Evolutionary conservation across 2,329 filamentous ascomycete genomes (phyloP).

Genomic region (Cercospora canescens): DNA sequence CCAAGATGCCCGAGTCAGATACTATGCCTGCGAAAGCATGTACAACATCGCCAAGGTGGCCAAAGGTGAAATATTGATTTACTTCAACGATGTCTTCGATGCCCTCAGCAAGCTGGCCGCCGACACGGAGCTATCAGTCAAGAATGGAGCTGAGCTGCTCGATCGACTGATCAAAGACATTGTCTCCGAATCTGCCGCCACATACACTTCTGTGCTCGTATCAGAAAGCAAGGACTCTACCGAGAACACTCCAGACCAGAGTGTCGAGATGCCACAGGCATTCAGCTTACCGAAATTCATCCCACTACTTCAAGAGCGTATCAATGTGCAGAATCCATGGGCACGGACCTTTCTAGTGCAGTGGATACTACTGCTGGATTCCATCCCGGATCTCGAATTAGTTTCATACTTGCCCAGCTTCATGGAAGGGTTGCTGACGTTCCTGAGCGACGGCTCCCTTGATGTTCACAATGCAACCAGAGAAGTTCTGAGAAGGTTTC

Average conservation of each 20-base stretch:
- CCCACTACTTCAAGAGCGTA: constrained; percentile 88
- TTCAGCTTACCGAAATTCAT: constrained; percentile 92
- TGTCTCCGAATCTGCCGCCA: constrained; percentile 89
- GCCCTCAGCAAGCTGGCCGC: constrained; percentile 94
- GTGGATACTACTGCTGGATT: constrained; percentile 93
- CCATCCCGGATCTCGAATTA: constrained; percentile 92
- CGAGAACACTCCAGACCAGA: constrained; percentile 37
- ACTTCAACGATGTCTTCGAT: constrained; percentile 99
- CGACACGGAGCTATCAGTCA: constrained; percentile 94
- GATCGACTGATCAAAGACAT: constrained; percentile 96
- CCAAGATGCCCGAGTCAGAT: constrained; percentile 93
- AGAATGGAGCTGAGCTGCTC: constrained; percentile 93
- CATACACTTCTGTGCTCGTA: constrained; percentile 84
- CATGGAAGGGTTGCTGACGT: constrained; percentile 83
- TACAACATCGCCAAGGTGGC: constrained; percentile 99
- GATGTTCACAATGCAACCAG: constrained; percentile 97
- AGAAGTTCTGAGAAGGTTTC: constrained; percentile 81
- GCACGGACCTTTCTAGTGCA: constrained; percentile 93
- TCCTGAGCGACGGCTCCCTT: constrained; percentile 84
- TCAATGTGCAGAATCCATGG: constrained; percentile 91
- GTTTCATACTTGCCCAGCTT: constrained; percentile 93
- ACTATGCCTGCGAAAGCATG: constrained; percentile 99
- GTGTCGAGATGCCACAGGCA: constrained; percentile 68
- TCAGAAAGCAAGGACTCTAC: constrained; percentile 50
- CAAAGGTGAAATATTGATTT: constrained; percentile 93